Base-by-base conservation (phyloP, 257 asterid genomes). In the Verbascum thapsus region DNA sequence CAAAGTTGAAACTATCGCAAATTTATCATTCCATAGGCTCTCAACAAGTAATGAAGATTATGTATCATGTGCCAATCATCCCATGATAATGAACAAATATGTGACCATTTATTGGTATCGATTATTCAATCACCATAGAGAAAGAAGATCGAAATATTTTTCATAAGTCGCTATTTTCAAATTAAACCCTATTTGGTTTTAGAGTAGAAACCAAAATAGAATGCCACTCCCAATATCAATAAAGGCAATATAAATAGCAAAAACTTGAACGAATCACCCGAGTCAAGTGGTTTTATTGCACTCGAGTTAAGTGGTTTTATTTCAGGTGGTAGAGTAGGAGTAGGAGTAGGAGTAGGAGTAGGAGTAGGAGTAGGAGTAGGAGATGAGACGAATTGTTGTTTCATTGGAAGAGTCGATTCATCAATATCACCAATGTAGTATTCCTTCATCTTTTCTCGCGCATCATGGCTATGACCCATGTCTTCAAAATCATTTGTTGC, bases 401-500 rank as follows among this genome's bases (percentile, higher is more conserved):
- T 16, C 20, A 10, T 44, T 0, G 92, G 95, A 59, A 82, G 62
- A 12, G 90, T 84, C 23, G 76, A 74, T 50, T 42, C 55, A 34
- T 84, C 92, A 13, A 87, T 44, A 5, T 76, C 68, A 10, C 95
- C 95, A 11, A 87, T 34, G 48, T 54, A 63, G 54, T 55, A 74
- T 20, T 76, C 76, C 47, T 76, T 61, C 86, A 78, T 53, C 64
- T 58, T 7, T 17, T 62, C 81, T 59, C 57, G 61, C 0, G 95
- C 95, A 30, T 80, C 79, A 5, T 74, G 60, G 53, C 88, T 87
- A 45, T 87, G 95, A 12, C 90, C 85, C 0, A 84, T 81, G 12
- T 84, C 92, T 70, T 84, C 92, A 70, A 81, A 87, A 54, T 84
- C 89, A 35, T 5, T 13, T 0, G 91, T 76, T 5, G 91, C 91